Base-by-base conservation (phyloP, 331 rosid species). In the Ulmus americana region DNA sequence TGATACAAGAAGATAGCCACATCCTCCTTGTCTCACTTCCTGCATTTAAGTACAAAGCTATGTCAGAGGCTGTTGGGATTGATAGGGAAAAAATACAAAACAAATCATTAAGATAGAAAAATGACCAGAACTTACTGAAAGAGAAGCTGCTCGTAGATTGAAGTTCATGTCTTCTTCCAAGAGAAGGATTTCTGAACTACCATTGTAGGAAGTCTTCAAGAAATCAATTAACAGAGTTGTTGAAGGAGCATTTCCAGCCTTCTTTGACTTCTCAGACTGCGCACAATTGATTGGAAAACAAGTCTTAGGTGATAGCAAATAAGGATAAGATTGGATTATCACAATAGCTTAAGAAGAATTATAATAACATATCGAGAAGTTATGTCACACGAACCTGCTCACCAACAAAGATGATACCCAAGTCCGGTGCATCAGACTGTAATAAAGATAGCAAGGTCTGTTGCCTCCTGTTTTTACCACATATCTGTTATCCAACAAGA, bases 201-300 rank as follows among this genome's bases (percentile, higher is more conserved):
- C 95, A 39, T 70, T 66, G 63, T 86, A 89, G 8, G 86, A 86
- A 77, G 81, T 49, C 77, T 70, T 86, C 64, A 92, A 64, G 78
- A 85, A 89, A 62, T 89, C 86, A 71, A 83, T 52, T 74, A 92
- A 67, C 53, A 80, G 74, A 73, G 95, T 77, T 20, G 91, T 77
- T 10, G 95, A 68, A 47, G 95, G 87, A 82, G 77, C 69, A 73
- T 87, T 85, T 73, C 98, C 97, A 65, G 85, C 90, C 78, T 68
- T 87, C 69, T 89, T 89, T 28, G 95, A 92, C 83, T 81, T 92
- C 80, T 89, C 91, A 42, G 95, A 92, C 98, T 92, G 86, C 71
- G 69, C 5, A 20, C n/a, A 8, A 43, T 8, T 18, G 13, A 28
- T 28, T 1, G 35, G 35, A 28, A 28, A 28, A 28, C 35, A 28